Evolutionary conservation across 306 rosid genomes (phyloP), one percentile per base, ranked within the genome.

Genomic region (Amphicarpaea edgeworthii): DNA sequence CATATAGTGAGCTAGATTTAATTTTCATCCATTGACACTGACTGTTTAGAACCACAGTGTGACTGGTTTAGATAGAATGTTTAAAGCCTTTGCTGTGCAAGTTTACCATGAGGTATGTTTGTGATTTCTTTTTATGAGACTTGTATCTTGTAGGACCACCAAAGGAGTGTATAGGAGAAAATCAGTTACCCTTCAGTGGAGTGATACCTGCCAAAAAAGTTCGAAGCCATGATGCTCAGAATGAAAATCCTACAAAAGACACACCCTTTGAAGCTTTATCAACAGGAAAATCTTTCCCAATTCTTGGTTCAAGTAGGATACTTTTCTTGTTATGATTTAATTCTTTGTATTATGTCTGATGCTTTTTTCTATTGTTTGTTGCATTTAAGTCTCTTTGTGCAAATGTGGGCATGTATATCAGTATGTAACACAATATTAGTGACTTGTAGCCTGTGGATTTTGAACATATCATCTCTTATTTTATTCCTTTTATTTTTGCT

Each of bases 231-330:
- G 6, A 67, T 74, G 74, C 10, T 34, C 84, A 74, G 50, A 68
- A 26, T 15, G 75, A 70, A 63, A 77, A 67, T 68, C 76, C 51
- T 45, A 32, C 43, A 17, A 32, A 20, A 15, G 30, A 47, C 63
- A 51, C 40, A 40, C 49, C 76, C 3, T 38, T 51, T 79, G 69
- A 70, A 64, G 47, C 49, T 72, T 41, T 55, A 40, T 28, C 80
- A 17, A 57, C 63, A 32, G 68, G 72, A 12, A 62, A 32, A 37
- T 76, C 63, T 60, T n/a, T 46, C n/a, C 78, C 80, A 14, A 32
- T 54, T 51, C 49, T 30, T 12, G 77, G 17, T 75, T 66, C 84
- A 75, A 82, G 82, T 68, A 66, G 69, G 62, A 71, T 24, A 51
- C 40, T 78, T 65, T 41, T 79, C 38, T 41, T 9, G 43, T 14